A percentile compares a stretch with the other conserved stretches of the same genome.
These are phyloP conservation scores for Psilocybe cyanescens DNA, from an alignment of 768 basidiomycete genomes.

Conservation along the genomic window DNA sequence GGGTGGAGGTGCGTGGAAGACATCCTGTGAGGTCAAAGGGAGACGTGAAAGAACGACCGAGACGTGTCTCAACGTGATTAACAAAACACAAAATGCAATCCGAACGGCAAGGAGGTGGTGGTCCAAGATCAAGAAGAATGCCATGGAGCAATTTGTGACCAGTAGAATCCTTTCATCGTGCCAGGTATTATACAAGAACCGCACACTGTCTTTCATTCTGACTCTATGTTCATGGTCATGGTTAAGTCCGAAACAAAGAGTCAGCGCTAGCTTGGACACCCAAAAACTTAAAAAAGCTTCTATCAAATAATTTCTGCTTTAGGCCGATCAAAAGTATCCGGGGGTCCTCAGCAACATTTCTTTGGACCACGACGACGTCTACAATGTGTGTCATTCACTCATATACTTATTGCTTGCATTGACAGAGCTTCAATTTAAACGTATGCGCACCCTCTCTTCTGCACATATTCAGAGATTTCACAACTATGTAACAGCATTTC, in stretches of 20 bases:
- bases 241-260: no score
- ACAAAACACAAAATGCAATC: not conserved
- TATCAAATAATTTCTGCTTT: no score
- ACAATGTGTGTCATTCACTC: constrained; percentile 49
- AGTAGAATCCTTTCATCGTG: no score
- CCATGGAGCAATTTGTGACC: no score
- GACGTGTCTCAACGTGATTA: not conserved
- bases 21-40: not conserved
- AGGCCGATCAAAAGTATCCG: no score
- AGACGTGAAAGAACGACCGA: not conserved
- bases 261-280: no score
- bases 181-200: no score
- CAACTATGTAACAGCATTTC: constrained; percentile 49
- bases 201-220: no score
- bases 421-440: constrained; percentile 65
- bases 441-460: constrained; percentile 33
- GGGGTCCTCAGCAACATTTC: no score
- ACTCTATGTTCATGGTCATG: no score
- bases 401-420: not conserved
- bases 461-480: not conserved
- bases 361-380: no score
- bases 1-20: not conserved
- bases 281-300: no score
- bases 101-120: not conserved
- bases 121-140: not conserved